phyloP scores from a whole-genome alignment of 1,284 basidiomycete species.

The Ceraceosorus guamensis region DNA sequence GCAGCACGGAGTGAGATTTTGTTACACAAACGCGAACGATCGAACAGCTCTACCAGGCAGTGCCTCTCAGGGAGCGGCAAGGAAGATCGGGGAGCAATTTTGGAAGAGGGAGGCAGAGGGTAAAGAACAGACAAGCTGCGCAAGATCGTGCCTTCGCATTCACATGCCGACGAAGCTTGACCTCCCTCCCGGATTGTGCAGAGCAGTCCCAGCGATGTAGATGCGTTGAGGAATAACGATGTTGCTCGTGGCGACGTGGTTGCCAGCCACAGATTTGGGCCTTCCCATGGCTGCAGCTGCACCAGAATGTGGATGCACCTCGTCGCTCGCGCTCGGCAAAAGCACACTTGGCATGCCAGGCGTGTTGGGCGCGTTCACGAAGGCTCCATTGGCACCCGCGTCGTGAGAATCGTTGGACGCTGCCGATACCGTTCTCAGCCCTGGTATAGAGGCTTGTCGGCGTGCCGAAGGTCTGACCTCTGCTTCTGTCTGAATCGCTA shows the following conservation, averaged over 20 bases:
- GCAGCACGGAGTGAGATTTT: no score
- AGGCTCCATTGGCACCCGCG: conserved; percentile 10
- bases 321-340: conserved; percentile 1
- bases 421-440: conserved; percentile 6
- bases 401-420: conserved; percentile 1
- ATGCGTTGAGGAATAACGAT: conserved; percentile 47
- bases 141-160: no score
- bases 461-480: conserved; percentile 8
- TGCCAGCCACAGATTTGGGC: no score
- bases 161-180: conserved; percentile 84
- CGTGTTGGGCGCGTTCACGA: conserved; percentile 39
- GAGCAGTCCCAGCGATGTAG: conserved; percentile 82
- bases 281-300: not conserved
- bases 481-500: conserved; percentile 8
- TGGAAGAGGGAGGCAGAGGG: no score
- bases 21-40: no score
- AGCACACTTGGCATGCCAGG: conserved; percentile 30
- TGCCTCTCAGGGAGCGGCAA: no score
- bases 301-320: not conserved
- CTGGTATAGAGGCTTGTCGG: not conserved
- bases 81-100: no score
- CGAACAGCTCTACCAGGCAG: no score
- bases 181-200: conserved; percentile 82
- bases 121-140: no score
- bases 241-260: not conserved